Evolutionary conservation across 2,329 filamentous ascomycete genomes (phyloP).

Genomic region (Scedosporium boydii): DNA sequence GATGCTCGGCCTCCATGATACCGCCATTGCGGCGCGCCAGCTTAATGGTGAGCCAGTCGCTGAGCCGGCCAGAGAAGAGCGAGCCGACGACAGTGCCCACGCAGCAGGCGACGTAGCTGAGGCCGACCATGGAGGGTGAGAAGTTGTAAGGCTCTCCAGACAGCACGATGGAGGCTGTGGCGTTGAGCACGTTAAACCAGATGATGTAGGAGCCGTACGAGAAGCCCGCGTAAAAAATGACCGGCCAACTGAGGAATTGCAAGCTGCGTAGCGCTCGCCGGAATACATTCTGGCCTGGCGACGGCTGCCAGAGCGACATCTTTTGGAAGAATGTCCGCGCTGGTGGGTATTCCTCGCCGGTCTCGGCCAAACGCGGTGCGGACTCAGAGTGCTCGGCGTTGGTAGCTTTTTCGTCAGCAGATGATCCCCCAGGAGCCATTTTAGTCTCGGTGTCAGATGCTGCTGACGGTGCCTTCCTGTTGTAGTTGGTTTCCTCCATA

Average conservation of each 20-base stretch:
- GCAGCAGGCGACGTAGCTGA: constrained; percentile 14
- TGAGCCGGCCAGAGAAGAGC: constrained; percentile 19
- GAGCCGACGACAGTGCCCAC: constrained; percentile 15
- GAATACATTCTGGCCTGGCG: constrained; percentile 20
- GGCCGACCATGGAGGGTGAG: constrained; percentile 18
- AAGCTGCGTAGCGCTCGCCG: constrained; percentile 25
- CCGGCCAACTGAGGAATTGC: constrained; percentile 28
- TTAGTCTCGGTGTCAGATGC: neutral
- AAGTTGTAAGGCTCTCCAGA: constrained; percentile 24
- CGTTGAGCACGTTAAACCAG: constrained; percentile 26
- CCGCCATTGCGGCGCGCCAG: constrained; percentile 23
- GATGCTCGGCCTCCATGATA: constrained; percentile 23
- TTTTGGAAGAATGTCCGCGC: constrained; percentile 32
- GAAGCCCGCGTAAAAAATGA: constrained; percentile 28
- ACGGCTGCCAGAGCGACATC: constrained; percentile 29
- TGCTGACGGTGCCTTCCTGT: neutral
- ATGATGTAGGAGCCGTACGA: constrained; percentile 23
- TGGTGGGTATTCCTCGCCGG: constrained; percentile 10
- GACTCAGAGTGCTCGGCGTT: constrained; percentile 8
- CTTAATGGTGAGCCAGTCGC: constrained; percentile 20
- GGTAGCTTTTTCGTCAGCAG: neutral
- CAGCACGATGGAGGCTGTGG: constrained; percentile 21
- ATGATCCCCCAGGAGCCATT: neutral
- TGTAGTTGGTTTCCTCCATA: constrained; percentile 50
- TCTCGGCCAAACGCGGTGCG: neutral